phyloP scores from a whole-genome alignment of 768 basidiomycete species.

The Mycena olivaceomarginata region DNA sequence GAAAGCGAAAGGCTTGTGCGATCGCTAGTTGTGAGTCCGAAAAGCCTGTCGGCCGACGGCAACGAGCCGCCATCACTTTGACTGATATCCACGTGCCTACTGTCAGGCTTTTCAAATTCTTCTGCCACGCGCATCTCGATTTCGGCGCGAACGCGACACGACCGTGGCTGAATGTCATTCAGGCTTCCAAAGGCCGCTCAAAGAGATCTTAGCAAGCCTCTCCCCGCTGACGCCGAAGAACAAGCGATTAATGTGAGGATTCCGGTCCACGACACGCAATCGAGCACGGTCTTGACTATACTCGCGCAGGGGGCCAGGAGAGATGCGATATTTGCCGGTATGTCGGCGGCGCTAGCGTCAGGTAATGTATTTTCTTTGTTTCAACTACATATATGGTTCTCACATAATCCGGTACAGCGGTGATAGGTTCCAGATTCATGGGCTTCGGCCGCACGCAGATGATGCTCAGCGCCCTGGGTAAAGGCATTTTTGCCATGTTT shows the following conservation, averaged over 20 bases:
- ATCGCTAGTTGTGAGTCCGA: too few species aligned
- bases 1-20: too few species aligned
- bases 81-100: too few species aligned
- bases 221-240: slow-evolving; percentile 39
- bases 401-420: slow-evolving; percentile 20
- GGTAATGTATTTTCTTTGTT: not conserved
- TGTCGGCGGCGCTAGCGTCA: slow-evolving; percentile 39
- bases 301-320: slow-evolving; percentile 18
- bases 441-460: slow-evolving; percentile 37
- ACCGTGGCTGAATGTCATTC: slow-evolving; percentile 25
- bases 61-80: too few species aligned
- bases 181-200: slow-evolving; percentile 33
- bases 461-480: slow-evolving; percentile 37
- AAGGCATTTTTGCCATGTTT: not conserved
- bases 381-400: too few species aligned
- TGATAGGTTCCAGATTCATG: slow-evolving; percentile 42
- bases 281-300: too few species aligned
- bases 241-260: slow-evolving; percentile 20
- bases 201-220: slow-evolving; percentile 32
- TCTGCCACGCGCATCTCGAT: too few species aligned
- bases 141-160: not conserved
- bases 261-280: not conserved
- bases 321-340: slow-evolving; percentile 40
- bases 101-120: too few species aligned
- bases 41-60: too few species aligned